Base-by-base conservation (phyloP, 306 rosid species). In the Prinsepia uniflora region DNA sequence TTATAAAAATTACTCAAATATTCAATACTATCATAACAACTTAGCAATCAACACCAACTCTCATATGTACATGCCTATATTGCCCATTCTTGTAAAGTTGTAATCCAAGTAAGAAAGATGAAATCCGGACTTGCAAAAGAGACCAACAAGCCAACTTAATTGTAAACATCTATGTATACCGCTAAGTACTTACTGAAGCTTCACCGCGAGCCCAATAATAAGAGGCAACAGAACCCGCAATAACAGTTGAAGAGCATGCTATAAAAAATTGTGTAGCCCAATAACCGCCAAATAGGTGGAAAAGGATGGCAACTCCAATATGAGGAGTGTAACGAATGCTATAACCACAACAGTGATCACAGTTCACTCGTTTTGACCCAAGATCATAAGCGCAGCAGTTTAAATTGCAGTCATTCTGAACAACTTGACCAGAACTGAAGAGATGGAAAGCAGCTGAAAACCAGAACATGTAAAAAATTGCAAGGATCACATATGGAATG, bases 211-310 rank as follows among this genome's bases (percentile, higher is more conserved):
- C 92, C 99, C 99, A 94, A 65, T 94, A 94, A 67, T 94, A 94
- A 48, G 99, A 86, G 62, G 99, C 97, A 43, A 94, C 95, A 56
- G 96, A 87, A 63, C 99, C 99, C 7, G 97, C 97, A 82, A 94
- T 85, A 57, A 94, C 92, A 1, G 99, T 89, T 17, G 95, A 86
- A 39, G 97, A 91, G 85, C 86, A 87, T 49, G 99, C 95, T 59
- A 89, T 79, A 65, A 91, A 83, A 86, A 91, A 94, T 66, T 94
- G 97, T 68, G 96, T 94, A 56, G 82, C 96, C 99, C 99, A 94
- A 70, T 86, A 94, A 79, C 97, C 83, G 42, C 99, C 99, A 76
- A 94, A 87, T 50, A 94, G 86, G 84, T 94, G 99, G 81, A 94
- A 94, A 68, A 94, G 90, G 72, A 94, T 89, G 72, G 96, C 82